Evolutionary conservation across 2,329 filamentous ascomycete genomes (phyloP).

Genomic region (Neurospora sp.): DNA sequence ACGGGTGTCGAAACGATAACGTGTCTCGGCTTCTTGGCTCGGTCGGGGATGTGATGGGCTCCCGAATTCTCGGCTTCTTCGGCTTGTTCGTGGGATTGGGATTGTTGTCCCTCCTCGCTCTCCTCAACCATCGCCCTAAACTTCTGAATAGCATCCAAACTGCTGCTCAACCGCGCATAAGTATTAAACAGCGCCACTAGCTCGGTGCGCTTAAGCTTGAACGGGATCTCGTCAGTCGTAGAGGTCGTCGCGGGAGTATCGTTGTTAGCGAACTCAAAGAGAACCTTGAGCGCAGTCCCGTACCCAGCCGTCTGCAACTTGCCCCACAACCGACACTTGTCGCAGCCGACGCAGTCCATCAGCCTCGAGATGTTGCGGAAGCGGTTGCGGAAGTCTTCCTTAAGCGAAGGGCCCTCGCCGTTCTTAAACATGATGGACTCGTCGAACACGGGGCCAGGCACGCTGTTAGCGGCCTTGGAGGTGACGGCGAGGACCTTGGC

Average conservation of each 20-base stretch:
- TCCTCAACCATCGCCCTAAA: conserved; percentile 53
- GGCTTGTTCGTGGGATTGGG: conserved; percentile 3
- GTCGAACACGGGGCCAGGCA: conserved; percentile 72
- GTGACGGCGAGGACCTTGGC: conserved; percentile 72
- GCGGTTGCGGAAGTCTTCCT: conserved; percentile 94
- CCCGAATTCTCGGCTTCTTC: conserved; percentile 14
- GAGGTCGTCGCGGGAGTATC: conserved; percentile 29
- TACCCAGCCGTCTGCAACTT: conserved; percentile 94
- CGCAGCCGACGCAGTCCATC: conserved; percentile 98
- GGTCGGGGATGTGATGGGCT: conserved; percentile 23
- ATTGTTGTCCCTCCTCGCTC: conserved; percentile 18
- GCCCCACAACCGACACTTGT: conserved; percentile 97
- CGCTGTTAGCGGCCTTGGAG: conserved; percentile 50
- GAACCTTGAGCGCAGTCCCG: conserved; percentile 85
- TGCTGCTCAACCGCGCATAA: conserved; percentile 75
- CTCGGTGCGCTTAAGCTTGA: conserved; percentile 75
- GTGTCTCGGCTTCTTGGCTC: conserved; percentile 35
- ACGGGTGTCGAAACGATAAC: conserved; percentile 22
- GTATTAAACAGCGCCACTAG: conserved; percentile 93
- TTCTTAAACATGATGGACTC: conserved; percentile 92
- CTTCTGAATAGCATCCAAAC: conserved; percentile 61
- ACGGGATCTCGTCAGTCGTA: conserved; percentile 23
- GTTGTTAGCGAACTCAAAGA: conserved; percentile 81
- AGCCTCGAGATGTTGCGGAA: conserved; percentile 94
- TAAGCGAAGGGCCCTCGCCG: conserved; percentile 64